These are phyloP conservation scores for Chrysoporthe deuterocubensis DNA, from an alignment of 2,329 filamentous ascomycete genomes.

Conservation along the genomic window DNA sequence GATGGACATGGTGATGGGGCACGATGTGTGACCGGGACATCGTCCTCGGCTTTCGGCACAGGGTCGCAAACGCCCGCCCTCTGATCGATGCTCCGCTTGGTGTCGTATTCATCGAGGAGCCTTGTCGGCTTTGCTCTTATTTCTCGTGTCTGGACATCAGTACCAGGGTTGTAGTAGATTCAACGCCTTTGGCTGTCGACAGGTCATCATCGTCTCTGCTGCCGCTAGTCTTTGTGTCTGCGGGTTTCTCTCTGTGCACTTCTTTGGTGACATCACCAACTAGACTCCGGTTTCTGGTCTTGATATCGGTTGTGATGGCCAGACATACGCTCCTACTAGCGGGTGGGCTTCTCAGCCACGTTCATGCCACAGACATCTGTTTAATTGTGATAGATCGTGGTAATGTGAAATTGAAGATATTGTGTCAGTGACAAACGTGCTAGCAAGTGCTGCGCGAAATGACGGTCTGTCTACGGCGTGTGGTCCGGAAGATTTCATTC, in stretches of 20 bases:
- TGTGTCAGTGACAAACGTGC: background rate
- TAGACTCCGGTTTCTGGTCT: background rate
- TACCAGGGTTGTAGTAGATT: background rate
- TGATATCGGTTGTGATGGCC: background rate
- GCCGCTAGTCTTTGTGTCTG: background rate
- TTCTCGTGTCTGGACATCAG: too few species aligned
- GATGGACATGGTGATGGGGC: too few species aligned
- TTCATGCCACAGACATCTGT: background rate
- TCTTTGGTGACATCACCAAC: background rate
- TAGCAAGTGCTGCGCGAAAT: background rate
- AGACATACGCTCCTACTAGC: background rate
- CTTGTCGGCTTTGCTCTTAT: background rate
- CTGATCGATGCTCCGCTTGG: background rate
- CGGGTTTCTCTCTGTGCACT: background rate
- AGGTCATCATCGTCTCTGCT: background rate
- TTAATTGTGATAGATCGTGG: background rate
- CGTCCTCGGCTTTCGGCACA: too few species aligned
- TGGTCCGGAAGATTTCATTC: too few species aligned
- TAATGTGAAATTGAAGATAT: background rate
- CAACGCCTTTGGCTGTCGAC: background rate
- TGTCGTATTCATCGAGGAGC: background rate
- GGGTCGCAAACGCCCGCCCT: background rate
- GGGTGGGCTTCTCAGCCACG: background rate
- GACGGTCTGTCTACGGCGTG: too few species aligned
- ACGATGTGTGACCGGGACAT: too few species aligned